Base-by-base conservation (phyloP, 257 asterid genomes). In the Nicotiana knightiana region DNA sequence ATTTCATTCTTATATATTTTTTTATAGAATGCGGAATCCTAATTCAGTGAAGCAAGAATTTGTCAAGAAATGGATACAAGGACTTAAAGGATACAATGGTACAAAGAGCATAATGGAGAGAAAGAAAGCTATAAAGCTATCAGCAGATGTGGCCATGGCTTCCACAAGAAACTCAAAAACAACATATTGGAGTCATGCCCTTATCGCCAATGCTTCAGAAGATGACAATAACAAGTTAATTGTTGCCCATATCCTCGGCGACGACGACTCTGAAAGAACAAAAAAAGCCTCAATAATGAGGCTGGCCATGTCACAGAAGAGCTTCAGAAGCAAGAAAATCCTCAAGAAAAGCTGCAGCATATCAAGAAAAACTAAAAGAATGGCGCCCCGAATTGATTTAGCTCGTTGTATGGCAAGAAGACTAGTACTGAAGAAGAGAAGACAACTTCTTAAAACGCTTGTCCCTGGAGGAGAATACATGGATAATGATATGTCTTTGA, bases 101-200 rank as follows among this genome's bases (percentile, higher is more conserved):
- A 66, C 81, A 67, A 93, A 87, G 58, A 88, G 84, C 80, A 46
- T 87, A 64, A 53, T 80, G 15, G 94, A 93, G 17, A 81, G 97
- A 15, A 93, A 92, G 73, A 88, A 82, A 30, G 95, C 91, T 64
- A 93, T 93, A 16, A 93, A 92, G 68, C 51, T 88, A 17, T 89
- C 98, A 2, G 93, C 98, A 7, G 96, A 93, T 33, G 78, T 91
- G 55, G 98, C 98, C 17, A 92, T 93, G 46, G 97, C 98, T 33
- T 90, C 98, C 7, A 89, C 96, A 5, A 82, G 91, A 79, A 85
- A 67, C n/a, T 76, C 8, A 10, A 37, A 37, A 37, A 85, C 3
- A 83, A 90, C 9, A 86, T 33, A 43, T 91, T 53, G 98, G 97
- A 87, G 94, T 75, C 90, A 82, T 2, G 87, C 93, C 73, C 55